These are phyloP conservation scores for Solanum virginianum DNA, from an alignment of 257 asterid genomes.

Conservation along the genomic window DNA sequence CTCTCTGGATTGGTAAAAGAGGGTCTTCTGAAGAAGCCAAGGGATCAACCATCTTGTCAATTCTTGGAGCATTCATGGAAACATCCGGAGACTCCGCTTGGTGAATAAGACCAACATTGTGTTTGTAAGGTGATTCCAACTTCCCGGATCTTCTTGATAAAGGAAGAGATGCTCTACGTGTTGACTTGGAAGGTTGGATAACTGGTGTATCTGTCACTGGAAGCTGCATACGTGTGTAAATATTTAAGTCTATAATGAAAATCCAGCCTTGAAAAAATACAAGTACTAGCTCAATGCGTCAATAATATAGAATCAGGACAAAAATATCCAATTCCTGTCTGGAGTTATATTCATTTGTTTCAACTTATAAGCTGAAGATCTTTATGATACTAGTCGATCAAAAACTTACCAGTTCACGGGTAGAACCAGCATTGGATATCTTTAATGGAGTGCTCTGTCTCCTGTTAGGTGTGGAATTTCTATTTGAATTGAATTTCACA, in stretches of 20 bases:
- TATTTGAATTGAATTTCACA: slow-evolving; percentile 22
- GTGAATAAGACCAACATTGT: slow-evolving; percentile 20
- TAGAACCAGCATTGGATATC: slow-evolving; percentile 74
- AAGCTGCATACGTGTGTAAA: slow-evolving; percentile 38
- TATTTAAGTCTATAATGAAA: neutral
- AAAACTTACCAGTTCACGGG: slow-evolving; percentile 79
- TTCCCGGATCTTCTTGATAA: slow-evolving; percentile 23
- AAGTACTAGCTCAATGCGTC: neutral
- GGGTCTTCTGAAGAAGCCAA: slow-evolving; percentile 41
- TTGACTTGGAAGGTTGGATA: slow-evolving; percentile 33
- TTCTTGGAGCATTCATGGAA: slow-evolving; percentile 86
- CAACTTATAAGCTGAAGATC: neutral
- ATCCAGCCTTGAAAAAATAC: neutral
- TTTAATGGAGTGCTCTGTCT: slow-evolving; percentile 47
- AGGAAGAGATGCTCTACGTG: slow-evolving; percentile 81
- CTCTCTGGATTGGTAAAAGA: slow-evolving; percentile 15
- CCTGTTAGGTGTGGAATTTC: slow-evolving; percentile 34
- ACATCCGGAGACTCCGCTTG: slow-evolving; percentile 51
- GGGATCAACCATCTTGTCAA: slow-evolving; percentile 86
- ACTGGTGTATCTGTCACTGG: slow-evolving; percentile 76
- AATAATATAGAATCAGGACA: neutral
- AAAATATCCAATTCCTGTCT: neutral
- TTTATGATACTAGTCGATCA: neutral
- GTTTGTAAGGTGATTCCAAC: slow-evolving; percentile 25
- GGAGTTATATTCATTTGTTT: neutral